Evolutionary conservation across 371 early-diverging fungal genomes (phyloP).

Genomic region (Syncephalastrum contaminatum): DNA sequence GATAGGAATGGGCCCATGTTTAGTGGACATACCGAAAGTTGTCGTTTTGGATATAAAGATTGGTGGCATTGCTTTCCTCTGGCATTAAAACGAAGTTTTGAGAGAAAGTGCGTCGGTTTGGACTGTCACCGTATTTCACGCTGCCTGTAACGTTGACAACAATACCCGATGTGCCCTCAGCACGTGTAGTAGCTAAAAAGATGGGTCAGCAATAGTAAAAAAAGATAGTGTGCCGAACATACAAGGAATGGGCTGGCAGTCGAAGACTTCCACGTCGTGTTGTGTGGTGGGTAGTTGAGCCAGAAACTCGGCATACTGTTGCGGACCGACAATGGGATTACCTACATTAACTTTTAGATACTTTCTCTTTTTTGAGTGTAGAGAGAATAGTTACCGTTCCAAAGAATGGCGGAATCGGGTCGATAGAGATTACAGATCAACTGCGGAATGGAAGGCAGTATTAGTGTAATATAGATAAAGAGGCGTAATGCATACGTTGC

Average conservation of each 20-base stretch:
- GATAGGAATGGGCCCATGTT: no score
- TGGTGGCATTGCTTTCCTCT: slow-evolving; percentile 48
- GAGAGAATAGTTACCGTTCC: slow-evolving; percentile 60
- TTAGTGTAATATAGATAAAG: not conserved
- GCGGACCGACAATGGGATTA: slow-evolving; percentile 56
- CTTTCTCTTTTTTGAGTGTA: not conserved
- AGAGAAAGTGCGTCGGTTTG: slow-evolving; percentile 51
- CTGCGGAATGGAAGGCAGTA: slow-evolving; percentile 17
- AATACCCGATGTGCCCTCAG: slow-evolving; percentile 51
- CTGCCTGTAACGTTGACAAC: slow-evolving; percentile 57
- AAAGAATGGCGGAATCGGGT: slow-evolving; percentile 67
- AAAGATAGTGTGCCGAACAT: not conserved
- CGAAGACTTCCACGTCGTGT: slow-evolving; percentile 62
- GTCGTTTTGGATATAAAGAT: slow-evolving; percentile 60
- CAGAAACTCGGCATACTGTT: slow-evolving; percentile 57
- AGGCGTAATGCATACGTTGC: slow-evolving; percentile 40
- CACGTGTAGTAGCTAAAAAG: slow-evolving; percentile 33
- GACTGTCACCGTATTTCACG: slow-evolving; percentile 61
- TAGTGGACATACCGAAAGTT: slow-evolving; percentile 44
- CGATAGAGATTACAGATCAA: slow-evolving; percentile 62
- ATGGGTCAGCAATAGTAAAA: slow-evolving; percentile 3
- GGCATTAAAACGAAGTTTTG: slow-evolving; percentile 73
- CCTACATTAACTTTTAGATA: slow-evolving; percentile 23
- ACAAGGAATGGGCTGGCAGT: slow-evolving; percentile 68
- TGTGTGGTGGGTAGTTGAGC: slow-evolving; percentile 59